Base-by-base conservation (phyloP, 495 filamentous ascomycete species). In the Penicillium pulvis region DNA sequence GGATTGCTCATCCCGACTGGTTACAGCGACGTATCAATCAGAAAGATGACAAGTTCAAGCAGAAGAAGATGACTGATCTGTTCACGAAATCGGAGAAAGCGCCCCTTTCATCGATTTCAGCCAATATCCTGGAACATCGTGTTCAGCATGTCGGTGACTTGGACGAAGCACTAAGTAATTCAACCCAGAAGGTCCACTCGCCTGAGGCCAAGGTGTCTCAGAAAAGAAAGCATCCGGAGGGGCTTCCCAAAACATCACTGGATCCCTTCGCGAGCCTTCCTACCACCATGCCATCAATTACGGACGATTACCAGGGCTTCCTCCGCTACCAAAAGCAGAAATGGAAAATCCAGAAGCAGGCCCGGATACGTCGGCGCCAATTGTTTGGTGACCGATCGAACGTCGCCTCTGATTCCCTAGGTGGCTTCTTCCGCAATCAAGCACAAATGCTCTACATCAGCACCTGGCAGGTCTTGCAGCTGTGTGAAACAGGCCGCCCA, bases 321-420 rank as follows among this genome's bases (percentile, higher is more conserved):
- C 74, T 99, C 47, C 82, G 88, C 68, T 99, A 99, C 66, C 94
- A 99, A 68, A 99, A 99, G 73, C 85, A 92, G 75, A 99, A 99
- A 71, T 99, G 94, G 94, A 97, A 92, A 75, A 90, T 99, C 28
- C 94, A 99, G 70, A 95, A 91, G 66, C 90, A 96, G 71, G 93
- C 94, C 42, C 84, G 93, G 42, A 82, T 88, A 64, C 88, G 94
- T 11, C 84, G 94, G 46, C 84, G 93, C 43, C 94, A 99, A 67
- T 79, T 98, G 4, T 99, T 98, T 65, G 94, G 94, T 33, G 93
- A 99, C 61, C 87, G 89, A 47, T 82, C 81, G 11, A 86, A 84
- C 59, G 78, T 83, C 45, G 80, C 85, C 20, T 74, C 77, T 5
- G 90, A 89, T 70, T 87, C 88, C 20, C 86, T 98, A 65, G 90